These are phyloP conservation scores for Annulohypoxylon truncatum DNA, from an alignment of 2,329 filamentous ascomycete genomes.

Conservation along the genomic window DNA sequence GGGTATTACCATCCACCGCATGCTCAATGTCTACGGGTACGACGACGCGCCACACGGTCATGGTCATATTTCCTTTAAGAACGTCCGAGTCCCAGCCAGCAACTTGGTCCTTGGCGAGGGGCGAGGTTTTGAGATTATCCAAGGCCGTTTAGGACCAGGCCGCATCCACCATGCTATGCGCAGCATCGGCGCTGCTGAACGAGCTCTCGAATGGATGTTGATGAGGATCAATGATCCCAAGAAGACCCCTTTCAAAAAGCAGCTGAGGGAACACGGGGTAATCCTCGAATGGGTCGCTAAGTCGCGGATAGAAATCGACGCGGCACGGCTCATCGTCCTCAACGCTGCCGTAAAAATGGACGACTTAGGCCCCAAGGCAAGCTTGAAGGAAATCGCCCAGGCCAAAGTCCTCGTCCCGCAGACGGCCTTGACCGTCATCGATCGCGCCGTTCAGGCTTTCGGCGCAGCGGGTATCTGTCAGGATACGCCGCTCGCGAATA, in stretches of 20 bases:
- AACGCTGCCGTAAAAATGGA: slow-evolving; percentile 98
- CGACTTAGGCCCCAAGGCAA: slow-evolving; percentile 85
- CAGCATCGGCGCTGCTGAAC: slow-evolving; percentile 89
- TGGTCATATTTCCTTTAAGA: slow-evolving; percentile 88
- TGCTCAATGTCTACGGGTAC: slow-evolving; percentile 94
- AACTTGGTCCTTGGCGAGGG: slow-evolving; percentile 94
- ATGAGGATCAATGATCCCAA: slow-evolving; percentile 90
- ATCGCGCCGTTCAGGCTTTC: slow-evolving; percentile 92
- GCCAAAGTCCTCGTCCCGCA: slow-evolving; percentile 92
- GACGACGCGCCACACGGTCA: slow-evolving; percentile 99
- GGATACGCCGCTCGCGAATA: slow-evolving; percentile 88
- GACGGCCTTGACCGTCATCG: slow-evolving; percentile 86
- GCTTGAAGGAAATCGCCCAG: slow-evolving; percentile 92
- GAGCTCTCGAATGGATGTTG: slow-evolving; percentile 93
- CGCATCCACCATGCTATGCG: slow-evolving; percentile 99
- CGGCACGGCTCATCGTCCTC: slow-evolving; percentile 87
- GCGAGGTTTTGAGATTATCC: slow-evolving; percentile 97
- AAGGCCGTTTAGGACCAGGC: slow-evolving; percentile 93
- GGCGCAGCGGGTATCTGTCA: slow-evolving; percentile 92
- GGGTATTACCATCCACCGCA: slow-evolving; percentile 92
- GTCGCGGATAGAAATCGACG: slow-evolving; percentile 93
- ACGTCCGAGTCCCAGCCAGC: slow-evolving; percentile 85
- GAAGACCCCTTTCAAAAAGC: slow-evolving; percentile 92
- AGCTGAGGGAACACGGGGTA: slow-evolving; percentile 88
- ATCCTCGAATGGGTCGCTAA: slow-evolving; percentile 95